phyloP scores from a whole-genome alignment of 805 yeast species.

The Saccharomycopsis fibuligera region DNA sequence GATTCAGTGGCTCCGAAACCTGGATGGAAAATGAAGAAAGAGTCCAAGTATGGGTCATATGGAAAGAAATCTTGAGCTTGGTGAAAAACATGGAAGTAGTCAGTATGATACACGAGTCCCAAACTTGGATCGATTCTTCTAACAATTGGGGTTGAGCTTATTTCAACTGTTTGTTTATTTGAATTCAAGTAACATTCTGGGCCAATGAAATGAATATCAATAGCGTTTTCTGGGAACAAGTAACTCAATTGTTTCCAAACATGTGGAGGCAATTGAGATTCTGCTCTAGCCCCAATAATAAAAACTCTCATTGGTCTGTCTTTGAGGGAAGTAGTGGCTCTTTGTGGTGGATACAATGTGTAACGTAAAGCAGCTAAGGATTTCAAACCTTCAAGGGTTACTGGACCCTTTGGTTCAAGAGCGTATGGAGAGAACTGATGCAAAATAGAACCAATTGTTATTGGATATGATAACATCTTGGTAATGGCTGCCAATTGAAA shows the following conservation, averaged over 20 bases:
- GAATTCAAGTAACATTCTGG: slow-evolving; percentile 84
- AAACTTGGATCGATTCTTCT: slow-evolving; percentile 69
- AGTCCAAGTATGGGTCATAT: slow-evolving; percentile 92
- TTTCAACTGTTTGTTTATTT: slow-evolving; percentile 53
- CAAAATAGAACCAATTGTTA: slow-evolving; percentile 77
- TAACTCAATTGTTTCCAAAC: slow-evolving; percentile 92
- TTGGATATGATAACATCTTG: slow-evolving; percentile 87
- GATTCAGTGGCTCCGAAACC: slow-evolving; percentile 82
- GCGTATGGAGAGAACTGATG: slow-evolving; percentile 84
- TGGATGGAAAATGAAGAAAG: slow-evolving; percentile 92
- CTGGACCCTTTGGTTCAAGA: slow-evolving; percentile 76
- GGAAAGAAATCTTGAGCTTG: slow-evolving; percentile 95
- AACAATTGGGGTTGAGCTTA: slow-evolving; percentile 58
- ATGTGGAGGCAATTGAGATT: slow-evolving; percentile 87
- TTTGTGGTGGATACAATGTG: slow-evolving; percentile 71
- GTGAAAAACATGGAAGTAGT: slow-evolving; percentile 85
- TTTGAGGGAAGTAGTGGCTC: slow-evolving; percentile 45
- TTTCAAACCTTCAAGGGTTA: slow-evolving; percentile 87
- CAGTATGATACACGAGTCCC: slow-evolving; percentile 76
- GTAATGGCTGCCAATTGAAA: slow-evolving; percentile 94
- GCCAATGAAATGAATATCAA: slow-evolving; percentile 89
- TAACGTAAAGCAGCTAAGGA: slow-evolving; percentile 89
- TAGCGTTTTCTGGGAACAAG: slow-evolving; percentile 72
- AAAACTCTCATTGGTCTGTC: slow-evolving; percentile 89
- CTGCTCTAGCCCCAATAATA: slow-evolving; percentile 87